Base-by-base conservation (phyloP, 345 rosid genomes). In the Bruguiera sexangula region DNA sequence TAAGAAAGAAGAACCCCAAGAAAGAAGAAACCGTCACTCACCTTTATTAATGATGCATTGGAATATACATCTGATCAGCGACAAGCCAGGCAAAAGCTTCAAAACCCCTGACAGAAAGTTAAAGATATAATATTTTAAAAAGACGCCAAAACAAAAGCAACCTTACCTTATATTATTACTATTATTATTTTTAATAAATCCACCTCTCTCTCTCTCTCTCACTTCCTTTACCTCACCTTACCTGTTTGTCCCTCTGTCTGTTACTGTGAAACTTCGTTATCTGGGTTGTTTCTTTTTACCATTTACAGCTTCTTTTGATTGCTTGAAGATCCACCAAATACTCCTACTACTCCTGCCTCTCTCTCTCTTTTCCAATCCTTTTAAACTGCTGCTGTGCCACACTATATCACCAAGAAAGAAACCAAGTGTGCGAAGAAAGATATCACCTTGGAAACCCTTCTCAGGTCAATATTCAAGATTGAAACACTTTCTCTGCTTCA, bases 201-300 rank as follows among this genome's bases (percentile, higher is more conserved):
- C 46, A 2, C 1, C 3, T 9, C 46, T 1, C 46, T 0, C 15
- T 10, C 46, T 2, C 46, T 10, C 4, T 13, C 32, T 11, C 19
- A 13, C 31, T 54, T 27, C 29, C 51, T 8, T 59, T 67, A 63
- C 21, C 29, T 11, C 26, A 15, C 85, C 87, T 70, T 63, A 69
- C 82, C 69, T 60, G 71, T 63, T 63, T 81, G 86, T 81, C 79
- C 52, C 65, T 60, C 58, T 81, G 84, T 82, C 82, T 75, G 37
- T 30, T 73, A 36, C 84, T 63, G 74, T 79, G 62, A 67, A n/a
- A 73, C 79, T 75, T 81, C 78, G 79, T 81, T 69, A 46, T 79
- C 72, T 57, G 76, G n/a, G 74, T 66, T 67, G 34, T 64, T 62
- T 68, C 62, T 26, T 53, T 60, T 66, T 39, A 34, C 31, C 51